phyloP scores from a whole-genome alignment of 352 stramenopile species.

The Hyaloperonospora brassicae region DNA sequence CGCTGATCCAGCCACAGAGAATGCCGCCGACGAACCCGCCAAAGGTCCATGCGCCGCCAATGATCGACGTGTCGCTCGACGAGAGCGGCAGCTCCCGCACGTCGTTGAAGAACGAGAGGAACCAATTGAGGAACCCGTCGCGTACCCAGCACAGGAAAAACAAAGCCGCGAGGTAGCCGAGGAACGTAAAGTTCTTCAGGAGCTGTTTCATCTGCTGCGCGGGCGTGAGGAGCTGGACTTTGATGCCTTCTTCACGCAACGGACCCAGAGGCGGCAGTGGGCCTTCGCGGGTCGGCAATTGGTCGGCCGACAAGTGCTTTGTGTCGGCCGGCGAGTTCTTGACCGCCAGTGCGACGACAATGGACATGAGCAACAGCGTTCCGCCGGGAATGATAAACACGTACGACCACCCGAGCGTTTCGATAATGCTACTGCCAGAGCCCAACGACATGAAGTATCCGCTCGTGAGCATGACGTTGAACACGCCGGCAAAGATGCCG shows the following conservation, averaged over 20 bases:
- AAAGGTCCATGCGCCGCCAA: conserved; percentile 68
- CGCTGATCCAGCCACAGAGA: conserved; percentile 64
- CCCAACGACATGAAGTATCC: conserved; percentile 69
- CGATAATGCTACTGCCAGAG: conserved; percentile 52
- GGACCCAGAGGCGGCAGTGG: conserved; percentile 11
- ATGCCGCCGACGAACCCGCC: conserved; percentile 63
- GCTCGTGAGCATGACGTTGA: conserved; percentile 74
- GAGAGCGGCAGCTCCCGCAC: conserved; percentile 40
- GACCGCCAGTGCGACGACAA: conserved; percentile 44
- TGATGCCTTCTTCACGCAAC: conserved; percentile 3
- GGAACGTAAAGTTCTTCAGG: conserved; percentile 51
- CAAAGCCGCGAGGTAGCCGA: conserved; percentile 57
- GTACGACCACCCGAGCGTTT: conserved; percentile 54
- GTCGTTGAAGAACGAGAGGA: conserved; percentile 68
- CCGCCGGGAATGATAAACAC: conserved; percentile 58
- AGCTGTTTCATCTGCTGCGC: conserved; percentile 41
- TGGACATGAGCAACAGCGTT: conserved; percentile 46
- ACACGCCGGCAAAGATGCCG: conserved; percentile 59
- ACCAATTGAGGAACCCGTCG: conserved; percentile 72
- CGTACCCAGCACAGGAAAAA: conserved; percentile 67
- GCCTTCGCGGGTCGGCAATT: conserved; percentile 18
- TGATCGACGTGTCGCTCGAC: conserved; percentile 43
- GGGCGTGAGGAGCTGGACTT: conserved; percentile 9
- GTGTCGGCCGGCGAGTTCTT: conserved; percentile 51
- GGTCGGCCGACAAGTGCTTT: conserved; percentile 24